Conservation (phyloP, 1,284 basidiomycete species). For the Tremellales sp. region DNA sequence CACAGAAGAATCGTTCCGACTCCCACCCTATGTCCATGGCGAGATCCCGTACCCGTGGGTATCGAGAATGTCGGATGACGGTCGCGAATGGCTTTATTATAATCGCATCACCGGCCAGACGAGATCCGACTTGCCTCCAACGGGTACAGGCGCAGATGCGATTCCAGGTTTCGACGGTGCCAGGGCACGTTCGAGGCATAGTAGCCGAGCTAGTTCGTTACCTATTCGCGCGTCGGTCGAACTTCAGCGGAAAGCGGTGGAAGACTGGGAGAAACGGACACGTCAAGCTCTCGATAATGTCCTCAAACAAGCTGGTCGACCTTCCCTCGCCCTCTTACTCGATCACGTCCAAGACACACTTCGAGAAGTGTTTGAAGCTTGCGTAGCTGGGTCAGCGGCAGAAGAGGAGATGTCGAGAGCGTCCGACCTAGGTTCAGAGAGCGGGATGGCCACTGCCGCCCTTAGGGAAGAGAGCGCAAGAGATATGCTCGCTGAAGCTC, state of each 20-base stretch:
- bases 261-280: slow-evolving; percentile 22
- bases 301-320: slow-evolving; percentile 7
- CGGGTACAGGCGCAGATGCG: slow-evolving; percentile 5
- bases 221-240: slow-evolving; percentile 18
- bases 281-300: slow-evolving; percentile 16
- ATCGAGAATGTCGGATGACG: slow-evolving; percentile 73
- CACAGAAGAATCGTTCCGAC: slow-evolving; percentile 24
- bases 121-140: slow-evolving; percentile 49
- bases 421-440: slow-evolving; percentile 18
- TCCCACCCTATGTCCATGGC: slow-evolving; percentile 50
- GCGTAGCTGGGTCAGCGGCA: slow-evolving; percentile 36
- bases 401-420: slow-evolving; percentile 39
- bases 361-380: slow-evolving; percentile 37
- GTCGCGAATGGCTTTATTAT: slow-evolving; percentile 72
- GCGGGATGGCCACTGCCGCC: slow-evolving; percentile 21
- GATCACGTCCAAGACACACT: slow-evolving; percentile 34
- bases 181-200: neutral
- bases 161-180: slow-evolving; percentile 2
- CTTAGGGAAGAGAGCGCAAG: slow-evolving; percentile 32
- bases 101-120: slow-evolving; percentile 68
- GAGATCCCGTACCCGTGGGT: slow-evolving; percentile 72
- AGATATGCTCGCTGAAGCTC: slow-evolving; percentile 16
- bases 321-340: slow-evolving; percentile 26
- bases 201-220: neutral
- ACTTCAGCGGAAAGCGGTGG: slow-evolving; percentile 17